Conservation (phyloP, 495 filamentous ascomycete species). For the Cudoniella acicularis region DNA sequence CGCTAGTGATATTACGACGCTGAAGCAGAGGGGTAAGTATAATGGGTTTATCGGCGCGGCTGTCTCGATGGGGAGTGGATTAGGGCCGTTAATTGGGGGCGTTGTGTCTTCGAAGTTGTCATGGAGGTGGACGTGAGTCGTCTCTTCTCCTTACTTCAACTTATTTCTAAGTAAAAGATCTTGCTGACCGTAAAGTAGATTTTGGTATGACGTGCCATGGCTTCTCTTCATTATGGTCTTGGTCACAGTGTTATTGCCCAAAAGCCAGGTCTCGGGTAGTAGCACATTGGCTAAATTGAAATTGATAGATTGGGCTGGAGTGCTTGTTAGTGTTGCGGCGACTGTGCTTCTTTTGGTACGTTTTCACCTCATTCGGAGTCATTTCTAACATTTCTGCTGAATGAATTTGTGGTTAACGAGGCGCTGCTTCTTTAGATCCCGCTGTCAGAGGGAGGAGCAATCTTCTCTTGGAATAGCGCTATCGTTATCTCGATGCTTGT, state of each 20-base stretch:
- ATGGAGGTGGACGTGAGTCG: conserved; percentile 30
- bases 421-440: not conserved
- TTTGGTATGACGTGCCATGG: conserved; percentile 25
- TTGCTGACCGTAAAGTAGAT: too few species aligned
- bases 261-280: not conserved
- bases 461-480: conserved; percentile 54
- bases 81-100: conserved; percentile 68
- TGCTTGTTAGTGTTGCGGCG: conserved; percentile 57
- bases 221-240: conserved; percentile 47
- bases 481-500: conserved; percentile 58
- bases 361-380: conserved; percentile 51
- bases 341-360: conserved; percentile 74
- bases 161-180: too few species aligned
- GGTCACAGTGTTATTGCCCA: conserved; percentile 39
- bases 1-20: conserved; percentile 67
- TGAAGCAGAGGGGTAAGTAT: conserved; percentile 70
- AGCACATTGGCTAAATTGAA: conserved; percentile 19
- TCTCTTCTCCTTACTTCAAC: too few species aligned
- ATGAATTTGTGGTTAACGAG: too few species aligned
- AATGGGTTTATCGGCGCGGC: conserved; percentile 46
- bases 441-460: conserved; percentile 40
- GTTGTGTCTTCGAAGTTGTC: conserved; percentile 50
- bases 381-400: not conserved
- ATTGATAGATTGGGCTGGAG: conserved; percentile 46
- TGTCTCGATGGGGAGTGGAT: conserved; percentile 61